A percentile compares a stretch with the other conserved stretches of the same genome.
phyloP scores from a whole-genome alignment of 2,329 filamentous ascomycete species.

The Karstenula rhodostoma region DNA sequence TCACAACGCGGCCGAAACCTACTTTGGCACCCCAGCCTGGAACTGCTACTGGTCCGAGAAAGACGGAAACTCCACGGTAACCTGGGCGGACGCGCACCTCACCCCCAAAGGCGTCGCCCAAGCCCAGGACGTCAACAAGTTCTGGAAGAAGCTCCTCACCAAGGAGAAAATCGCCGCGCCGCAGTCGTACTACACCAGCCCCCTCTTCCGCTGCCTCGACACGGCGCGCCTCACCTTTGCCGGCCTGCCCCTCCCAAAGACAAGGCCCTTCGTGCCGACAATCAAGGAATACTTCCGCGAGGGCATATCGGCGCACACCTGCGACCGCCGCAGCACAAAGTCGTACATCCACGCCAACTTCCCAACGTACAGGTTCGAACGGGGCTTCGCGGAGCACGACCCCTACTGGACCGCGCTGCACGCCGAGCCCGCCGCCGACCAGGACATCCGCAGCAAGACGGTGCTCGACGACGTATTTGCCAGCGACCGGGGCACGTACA shows the following conservation, averaged over 20 bases:
- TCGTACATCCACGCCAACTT: conserved; percentile 62
- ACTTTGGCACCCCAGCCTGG: conserved; percentile 74
- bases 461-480: conserved; percentile 64
- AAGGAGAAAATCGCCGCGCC: conserved; percentile 65
- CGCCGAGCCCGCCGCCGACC: conserved; percentile 60
- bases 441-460: conserved; percentile 56
- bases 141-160: conserved; percentile 65
- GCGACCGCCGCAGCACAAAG: conserved; percentile 67
- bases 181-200: conserved; percentile 70
- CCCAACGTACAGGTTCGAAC: conserved; percentile 65
- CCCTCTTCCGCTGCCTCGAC: conserved; percentile 68
- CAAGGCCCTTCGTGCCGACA: conserved; percentile 63
- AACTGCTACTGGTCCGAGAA: conserved; percentile 73
- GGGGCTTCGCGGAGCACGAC: conserved; percentile 68
- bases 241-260: conserved; percentile 60
- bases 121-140: conserved; percentile 65
- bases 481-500: conserved; percentile 55
- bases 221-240: conserved; percentile 70
- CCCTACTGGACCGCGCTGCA: conserved; percentile 59
- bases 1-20: conserved; percentile 71
- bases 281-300: conserved; percentile 73
- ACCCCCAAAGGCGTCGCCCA: conserved; percentile 66
- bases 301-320: conserved; percentile 72
- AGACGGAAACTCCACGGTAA: conserved; percentile 68
- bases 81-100: conserved; percentile 70